phyloP scores from a whole-genome alignment of 768 basidiomycete genomes.

The Pleurotus ostreatus region DNA sequence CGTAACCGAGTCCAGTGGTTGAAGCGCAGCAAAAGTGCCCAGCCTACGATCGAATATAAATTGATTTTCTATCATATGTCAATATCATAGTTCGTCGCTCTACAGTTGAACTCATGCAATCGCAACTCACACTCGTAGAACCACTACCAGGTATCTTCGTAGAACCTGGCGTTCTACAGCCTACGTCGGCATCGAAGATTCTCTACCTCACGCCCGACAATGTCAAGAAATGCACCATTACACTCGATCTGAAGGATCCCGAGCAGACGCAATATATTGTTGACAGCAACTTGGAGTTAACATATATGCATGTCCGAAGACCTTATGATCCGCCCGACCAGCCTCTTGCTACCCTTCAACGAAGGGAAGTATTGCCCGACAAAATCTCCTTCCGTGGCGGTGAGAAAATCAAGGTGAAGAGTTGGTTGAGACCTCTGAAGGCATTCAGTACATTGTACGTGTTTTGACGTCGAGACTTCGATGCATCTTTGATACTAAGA shows the following conservation, averaged over 20 bases:
- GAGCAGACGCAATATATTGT: constrained; percentile 2
- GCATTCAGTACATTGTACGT: constrained; percentile 17
- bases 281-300: neutral
- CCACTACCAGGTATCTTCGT: constrained; percentile 7
- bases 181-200: neutral
- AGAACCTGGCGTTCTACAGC: constrained; percentile 2
- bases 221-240: constrained; percentile 12
- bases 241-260: neutral
- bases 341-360: constrained; percentile 15
- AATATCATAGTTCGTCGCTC: no score
- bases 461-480: no score
- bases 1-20: no score
- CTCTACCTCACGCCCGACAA: constrained; percentile 11
- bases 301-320: neutral
- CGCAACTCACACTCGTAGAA: constrained; percentile 11
- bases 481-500: neutral
- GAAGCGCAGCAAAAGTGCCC: no score
- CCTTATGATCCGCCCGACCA: neutral
- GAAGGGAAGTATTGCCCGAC: constrained; percentile 19
- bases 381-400: constrained; percentile 18
- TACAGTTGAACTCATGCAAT: neutral
- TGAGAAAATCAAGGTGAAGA: constrained; percentile 15
- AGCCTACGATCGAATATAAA: no score
- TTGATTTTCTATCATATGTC: no score
- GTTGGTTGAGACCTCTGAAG: constrained; percentile 18